phyloP scores from a whole-genome alignment of 2,329 filamentous ascomycete genomes.

The Verticillium isaacii region DNA sequence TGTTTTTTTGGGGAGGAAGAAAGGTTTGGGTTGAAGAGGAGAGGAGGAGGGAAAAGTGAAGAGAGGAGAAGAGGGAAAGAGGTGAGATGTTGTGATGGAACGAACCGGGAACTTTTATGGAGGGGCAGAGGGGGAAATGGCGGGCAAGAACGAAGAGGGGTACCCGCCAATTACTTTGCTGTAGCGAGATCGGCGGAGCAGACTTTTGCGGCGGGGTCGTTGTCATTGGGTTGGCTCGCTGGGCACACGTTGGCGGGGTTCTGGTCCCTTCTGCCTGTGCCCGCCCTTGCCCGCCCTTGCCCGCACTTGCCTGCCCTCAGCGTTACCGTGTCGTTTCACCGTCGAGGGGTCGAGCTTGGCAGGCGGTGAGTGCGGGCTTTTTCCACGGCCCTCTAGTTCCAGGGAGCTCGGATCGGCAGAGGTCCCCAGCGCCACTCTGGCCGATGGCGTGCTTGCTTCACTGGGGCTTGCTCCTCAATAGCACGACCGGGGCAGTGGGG shows the following conservation, averaged over 20 bases:
- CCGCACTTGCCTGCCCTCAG: not conserved
- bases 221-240: not conserved
- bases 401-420: not conserved
- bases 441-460: not conserved
- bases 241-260: not conserved
- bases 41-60: not conserved
- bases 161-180: not conserved
- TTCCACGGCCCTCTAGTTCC: not conserved
- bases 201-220: not conserved
- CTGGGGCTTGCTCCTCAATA: not conserved
- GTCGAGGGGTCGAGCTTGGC: not conserved
- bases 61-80: conserved; percentile 1
- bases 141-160: conserved; percentile 1
- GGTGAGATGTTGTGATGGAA: conserved; percentile 1
- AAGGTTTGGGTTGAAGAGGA: conserved; percentile 1
- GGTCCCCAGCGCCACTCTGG: not conserved
- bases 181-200: not conserved
- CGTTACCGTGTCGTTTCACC: not conserved
- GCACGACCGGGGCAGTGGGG: not conserved
- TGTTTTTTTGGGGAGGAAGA: conserved; percentile 1
- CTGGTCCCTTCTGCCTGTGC: not conserved
- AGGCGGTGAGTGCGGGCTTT: not conserved
- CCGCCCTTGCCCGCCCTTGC: not conserved
- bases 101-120: not conserved
- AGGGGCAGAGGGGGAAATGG: conserved; percentile 9